These are phyloP conservation scores for Globisporangium cylindrosporum DNA, from an alignment of 352 stramenopile genomes.

Conservation along the genomic window DNA sequence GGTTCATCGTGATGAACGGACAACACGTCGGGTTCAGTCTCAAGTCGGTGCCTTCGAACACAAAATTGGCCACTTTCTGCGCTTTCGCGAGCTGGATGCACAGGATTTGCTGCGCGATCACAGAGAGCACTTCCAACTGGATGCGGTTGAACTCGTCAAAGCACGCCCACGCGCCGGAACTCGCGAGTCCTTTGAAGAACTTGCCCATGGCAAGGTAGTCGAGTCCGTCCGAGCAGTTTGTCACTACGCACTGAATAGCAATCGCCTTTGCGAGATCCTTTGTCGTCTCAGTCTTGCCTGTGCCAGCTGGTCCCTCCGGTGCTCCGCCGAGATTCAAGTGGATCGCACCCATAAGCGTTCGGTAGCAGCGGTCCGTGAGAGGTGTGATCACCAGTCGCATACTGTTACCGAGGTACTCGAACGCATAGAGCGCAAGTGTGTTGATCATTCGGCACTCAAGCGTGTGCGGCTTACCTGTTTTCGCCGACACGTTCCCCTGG, in stretches of 20 bases:
- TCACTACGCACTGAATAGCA: conserved; percentile 92
- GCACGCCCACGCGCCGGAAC: conserved; percentile 88
- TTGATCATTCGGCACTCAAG: conserved; percentile 93
- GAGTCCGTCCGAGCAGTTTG: conserved; percentile 89
- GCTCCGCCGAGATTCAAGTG: conserved; percentile 90
- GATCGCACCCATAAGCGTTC: conserved; percentile 90
- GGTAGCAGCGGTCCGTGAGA: conserved; percentile 90
- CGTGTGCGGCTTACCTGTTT: conserved; percentile 83
- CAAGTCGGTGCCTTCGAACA: conserved; percentile 90
- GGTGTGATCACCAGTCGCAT: conserved; percentile 92
- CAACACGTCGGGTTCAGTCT: conserved; percentile 89
- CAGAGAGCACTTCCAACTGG: conserved; percentile 90
- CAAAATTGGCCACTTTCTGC: conserved; percentile 74
- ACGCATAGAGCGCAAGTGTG: conserved; percentile 88
- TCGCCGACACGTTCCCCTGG: conserved; percentile 73
- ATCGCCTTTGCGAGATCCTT: conserved; percentile 92
- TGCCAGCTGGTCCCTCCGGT: conserved; percentile 87
- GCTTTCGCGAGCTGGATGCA: conserved; percentile 89
- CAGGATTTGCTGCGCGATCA: conserved; percentile 92
- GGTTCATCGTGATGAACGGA: conserved; percentile 94
- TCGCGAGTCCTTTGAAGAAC: conserved; percentile 92
- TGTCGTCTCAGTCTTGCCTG: conserved; percentile 91
- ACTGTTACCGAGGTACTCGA: conserved; percentile 92
- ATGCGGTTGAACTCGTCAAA: conserved; percentile 95
- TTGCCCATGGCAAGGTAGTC: conserved; percentile 93